Conservation (phyloP, 192 early-diverging fungal species). For the Backusella tarrabulga region DNA sequence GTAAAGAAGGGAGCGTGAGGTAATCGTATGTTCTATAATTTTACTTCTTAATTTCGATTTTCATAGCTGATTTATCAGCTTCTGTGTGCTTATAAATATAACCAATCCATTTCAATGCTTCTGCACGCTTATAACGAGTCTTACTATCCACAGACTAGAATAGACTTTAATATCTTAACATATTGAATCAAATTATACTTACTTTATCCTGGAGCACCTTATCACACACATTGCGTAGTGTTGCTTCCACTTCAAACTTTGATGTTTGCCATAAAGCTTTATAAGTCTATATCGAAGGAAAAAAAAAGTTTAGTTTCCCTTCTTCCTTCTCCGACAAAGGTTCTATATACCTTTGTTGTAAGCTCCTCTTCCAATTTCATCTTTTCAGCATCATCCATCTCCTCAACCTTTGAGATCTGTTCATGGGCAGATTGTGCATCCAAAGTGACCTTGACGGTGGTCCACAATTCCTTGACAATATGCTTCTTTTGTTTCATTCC, state of each 20-base stretch:
- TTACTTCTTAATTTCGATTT: conserved; percentile 19
- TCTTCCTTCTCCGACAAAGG: not conserved
- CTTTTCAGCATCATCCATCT: conserved; percentile 33
- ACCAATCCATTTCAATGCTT: conserved; percentile 35
- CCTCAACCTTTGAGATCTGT: conserved; percentile 31
- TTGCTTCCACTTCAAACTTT: conserved; percentile 39
- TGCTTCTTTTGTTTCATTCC: conserved; percentile 48
- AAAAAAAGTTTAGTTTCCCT: not conserved
- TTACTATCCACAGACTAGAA: conserved; percentile 17
- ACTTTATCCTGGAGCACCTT: conserved; percentile 19
- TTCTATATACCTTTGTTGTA: conserved; percentile 26
- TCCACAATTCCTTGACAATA: conserved; percentile 41
- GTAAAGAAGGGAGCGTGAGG: not conserved
- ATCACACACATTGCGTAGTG: conserved; percentile 21
- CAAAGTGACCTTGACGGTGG: conserved; percentile 31
- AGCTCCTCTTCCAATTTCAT: conserved; percentile 38
- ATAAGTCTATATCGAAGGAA: conserved; percentile 12
- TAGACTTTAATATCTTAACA: not conserved
- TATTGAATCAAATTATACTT: not conserved
- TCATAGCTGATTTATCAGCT: conserved; percentile 28
- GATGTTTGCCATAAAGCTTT: conserved; percentile 41
- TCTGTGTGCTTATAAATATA: conserved; percentile 41
- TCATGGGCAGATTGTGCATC: conserved; percentile 28
- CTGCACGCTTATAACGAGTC: conserved; percentile 30
- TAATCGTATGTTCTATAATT: not conserved